A percentile compares a stretch with the other conserved stretches of the same genome.
These are phyloP conservation scores for Mycotypha africana DNA, from an alignment of 371 early-diverging fungal genomes.

Conservation along the genomic window DNA sequence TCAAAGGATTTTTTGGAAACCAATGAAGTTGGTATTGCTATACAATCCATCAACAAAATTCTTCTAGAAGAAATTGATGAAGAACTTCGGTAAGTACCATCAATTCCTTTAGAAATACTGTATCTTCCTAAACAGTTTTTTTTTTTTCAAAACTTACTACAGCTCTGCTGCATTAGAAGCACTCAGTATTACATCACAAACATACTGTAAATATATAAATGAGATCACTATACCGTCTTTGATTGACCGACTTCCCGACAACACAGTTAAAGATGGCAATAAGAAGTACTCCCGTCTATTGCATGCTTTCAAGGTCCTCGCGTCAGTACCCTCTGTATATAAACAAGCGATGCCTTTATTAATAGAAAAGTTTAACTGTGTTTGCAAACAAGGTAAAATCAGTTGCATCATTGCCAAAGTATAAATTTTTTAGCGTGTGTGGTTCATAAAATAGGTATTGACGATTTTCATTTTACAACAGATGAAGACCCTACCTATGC, in stretches of 20 bases:
- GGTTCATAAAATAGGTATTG: too few species aligned
- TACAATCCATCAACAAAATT: constrained; percentile 54
- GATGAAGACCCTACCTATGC: constrained; percentile 31
- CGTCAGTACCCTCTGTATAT: constrained; percentile 25
- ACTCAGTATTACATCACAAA: constrained; percentile 16
- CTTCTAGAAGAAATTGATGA: constrained; percentile 46
- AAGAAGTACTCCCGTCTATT: constrained; percentile 17
- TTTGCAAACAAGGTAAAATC: constrained; percentile 27
- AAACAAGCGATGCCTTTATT: constrained; percentile 18
- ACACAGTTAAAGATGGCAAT: constrained; percentile 1
- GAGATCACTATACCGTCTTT: constrained; percentile 32
- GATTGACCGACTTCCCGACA: constrained; percentile 23
- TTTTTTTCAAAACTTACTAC: not conserved
- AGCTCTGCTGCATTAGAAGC: constrained; percentile 26
- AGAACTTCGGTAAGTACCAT: constrained; percentile 38
- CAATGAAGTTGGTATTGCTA: constrained; percentile 56
- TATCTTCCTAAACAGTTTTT: not conserved
- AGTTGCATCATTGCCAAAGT: too few species aligned
- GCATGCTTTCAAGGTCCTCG: constrained; percentile 20
- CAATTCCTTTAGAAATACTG: not conserved
- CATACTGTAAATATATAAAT: constrained; percentile 20
- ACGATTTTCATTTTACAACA: constrained; percentile 2
- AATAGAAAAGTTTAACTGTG: constrained; percentile 28
- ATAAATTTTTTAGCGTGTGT: not conserved
- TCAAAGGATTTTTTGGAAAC: constrained; percentile 49